These are phyloP conservation scores for Tylopilus rubrobrunneus DNA, from an alignment of 768 basidiomycete genomes.

Conservation along the genomic window DNA sequence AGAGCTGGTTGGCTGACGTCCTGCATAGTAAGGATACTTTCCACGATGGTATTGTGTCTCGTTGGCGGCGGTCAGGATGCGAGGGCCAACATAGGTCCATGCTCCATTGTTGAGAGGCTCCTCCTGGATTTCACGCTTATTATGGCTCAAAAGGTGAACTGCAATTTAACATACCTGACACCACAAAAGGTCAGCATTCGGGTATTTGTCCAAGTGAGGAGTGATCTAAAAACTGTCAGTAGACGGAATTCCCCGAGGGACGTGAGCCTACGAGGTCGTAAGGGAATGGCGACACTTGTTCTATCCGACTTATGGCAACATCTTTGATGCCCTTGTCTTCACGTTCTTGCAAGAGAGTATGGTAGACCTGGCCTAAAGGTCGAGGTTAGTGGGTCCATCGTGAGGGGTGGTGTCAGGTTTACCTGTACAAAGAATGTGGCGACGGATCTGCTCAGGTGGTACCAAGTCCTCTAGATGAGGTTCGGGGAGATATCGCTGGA, in stretches of 20 bases:
- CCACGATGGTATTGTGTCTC: conserved; percentile 87
- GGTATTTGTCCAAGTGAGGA: conserved; percentile 93
- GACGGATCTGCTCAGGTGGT: conserved; percentile 79
- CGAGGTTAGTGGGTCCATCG: background rate
- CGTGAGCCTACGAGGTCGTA: conserved; percentile 74
- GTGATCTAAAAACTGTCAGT: conserved; percentile 53
- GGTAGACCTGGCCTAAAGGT: conserved; percentile 84
- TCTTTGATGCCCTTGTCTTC: conserved; percentile 89
- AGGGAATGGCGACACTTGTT: conserved; percentile 96
- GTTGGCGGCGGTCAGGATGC: conserved; percentile 90
- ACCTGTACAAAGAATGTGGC: conserved; percentile 90
- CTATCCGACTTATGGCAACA: conserved; percentile 89
- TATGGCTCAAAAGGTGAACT: background rate
- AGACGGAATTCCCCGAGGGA: background rate
- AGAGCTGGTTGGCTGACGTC: conserved; percentile 87
- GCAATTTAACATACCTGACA: conserved; percentile 54
- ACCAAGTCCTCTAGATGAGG: conserved; percentile 66
- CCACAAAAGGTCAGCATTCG: conserved; percentile 92
- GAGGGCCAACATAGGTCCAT: conserved; percentile 94
- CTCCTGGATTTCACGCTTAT: conserved; percentile 45
- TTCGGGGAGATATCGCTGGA: conserved; percentile 94
- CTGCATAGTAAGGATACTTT: conserved; percentile 90
- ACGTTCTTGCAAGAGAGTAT: conserved; percentile 82
- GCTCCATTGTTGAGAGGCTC: conserved; percentile 97
- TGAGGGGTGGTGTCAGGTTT: conserved; percentile 2